phyloP scores from a whole-genome alignment of 2,329 filamentous ascomycete species.

The Polychaeton citri region DNA sequence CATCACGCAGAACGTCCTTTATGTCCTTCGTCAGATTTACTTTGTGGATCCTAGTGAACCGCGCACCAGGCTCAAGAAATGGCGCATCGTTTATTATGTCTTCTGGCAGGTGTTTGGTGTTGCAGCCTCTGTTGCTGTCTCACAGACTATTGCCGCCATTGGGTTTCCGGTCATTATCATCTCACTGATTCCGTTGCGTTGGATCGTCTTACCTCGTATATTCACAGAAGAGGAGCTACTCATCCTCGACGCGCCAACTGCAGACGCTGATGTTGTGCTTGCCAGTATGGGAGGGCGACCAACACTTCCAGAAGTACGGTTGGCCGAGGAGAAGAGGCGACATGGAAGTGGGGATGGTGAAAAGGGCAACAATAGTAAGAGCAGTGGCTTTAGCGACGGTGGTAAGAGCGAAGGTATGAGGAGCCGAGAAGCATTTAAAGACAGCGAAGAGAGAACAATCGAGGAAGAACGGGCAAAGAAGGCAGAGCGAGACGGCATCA shows the following conservation, averaged over 20 bases:
- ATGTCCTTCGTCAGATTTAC: constrained; percentile 32
- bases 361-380: constrained; percentile 7
- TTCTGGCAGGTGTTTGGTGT: constrained; percentile 39
- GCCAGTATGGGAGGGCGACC: constrained; percentile 39
- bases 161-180: constrained; percentile 47
- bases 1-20: constrained; percentile 39
- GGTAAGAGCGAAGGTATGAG: constrained; percentile 8
- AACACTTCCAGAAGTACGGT: constrained; percentile 21
- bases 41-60: constrained; percentile 37
- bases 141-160: constrained; percentile 47
- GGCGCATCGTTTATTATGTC: constrained; percentile 38
- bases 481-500: constrained; percentile 5
- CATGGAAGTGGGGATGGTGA: constrained; percentile 10
- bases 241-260: constrained; percentile 41
- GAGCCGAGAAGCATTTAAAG: constrained; percentile 10
- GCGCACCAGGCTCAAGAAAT: constrained; percentile 29
- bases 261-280: constrained; percentile 40
- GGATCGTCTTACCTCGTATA: constrained; percentile 36
- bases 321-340: constrained; percentile 13
- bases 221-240: constrained; percentile 36
- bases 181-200: constrained; percentile 41
- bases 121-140: constrained; percentile 42
- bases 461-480: constrained; percentile 5
- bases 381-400: constrained; percentile 4
- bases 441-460: constrained; percentile 11